Evolutionary conservation across 805 yeast species (phyloP), one percentile per base, ranked within the genome.

Genomic region (Candida chilensis): DNA sequence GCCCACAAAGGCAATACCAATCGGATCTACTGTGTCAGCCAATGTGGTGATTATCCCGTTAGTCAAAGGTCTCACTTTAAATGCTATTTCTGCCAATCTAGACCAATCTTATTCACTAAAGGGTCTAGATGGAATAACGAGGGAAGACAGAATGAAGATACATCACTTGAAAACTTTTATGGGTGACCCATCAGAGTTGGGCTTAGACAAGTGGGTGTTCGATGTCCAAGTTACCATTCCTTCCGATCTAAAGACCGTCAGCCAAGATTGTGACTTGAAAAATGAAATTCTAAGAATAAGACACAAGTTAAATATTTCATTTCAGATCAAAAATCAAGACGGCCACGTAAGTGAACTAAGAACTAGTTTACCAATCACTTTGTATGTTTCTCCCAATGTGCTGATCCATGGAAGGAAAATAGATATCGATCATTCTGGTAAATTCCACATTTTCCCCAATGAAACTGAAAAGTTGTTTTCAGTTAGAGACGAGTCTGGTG

Each of bases 321-420:
- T 71, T 10, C 65, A 64, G 31, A 45, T 71, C 21, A 49, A 59
- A 15, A 71, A 71, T 35, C 52, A 60, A 5, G 68, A 59, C 35
- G 76, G 76, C 11, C 75, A 69, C 42, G 47, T 54, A 2, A 64
- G 72, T 31, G 74, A 71, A 39, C 53, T 71, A 19, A 51, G 72
- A 29, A 72, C 77, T 8, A 70, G 68, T 37, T 45, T 71, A 26
- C 78, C 78, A 0, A 47, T 71, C 2, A 40, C 42, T 20, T 42
- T 71, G 4, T 67, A 62, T 35, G 44, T 69, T 12, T 59, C 66
- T 32, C 55, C 67, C 4, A 52, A 54, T 27, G 46, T 33, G 8
- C 20, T 30, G n/a, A 28, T 49, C 9, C 31, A 33, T 19, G 54
- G 45, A 6, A 39, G 53, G 31, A 39, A 39, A 17, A 51, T 42